Evolutionary conservation across 2,329 filamentous ascomycete species (phyloP).

Genomic region (Aspergillus melleus): DNA sequence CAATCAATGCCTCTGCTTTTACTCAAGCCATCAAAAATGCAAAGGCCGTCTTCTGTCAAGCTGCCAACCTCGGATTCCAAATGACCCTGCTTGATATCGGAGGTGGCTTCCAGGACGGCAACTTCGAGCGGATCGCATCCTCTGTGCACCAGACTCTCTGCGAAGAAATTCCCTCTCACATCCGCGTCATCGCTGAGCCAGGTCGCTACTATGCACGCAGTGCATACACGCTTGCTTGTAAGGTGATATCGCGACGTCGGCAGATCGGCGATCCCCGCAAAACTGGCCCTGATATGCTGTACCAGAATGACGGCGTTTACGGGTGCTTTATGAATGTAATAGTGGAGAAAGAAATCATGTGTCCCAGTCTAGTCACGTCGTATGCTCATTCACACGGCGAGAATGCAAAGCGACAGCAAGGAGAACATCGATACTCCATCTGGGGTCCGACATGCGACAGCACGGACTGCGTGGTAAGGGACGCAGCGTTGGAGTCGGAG

Average conservation of each 20-base stretch:
- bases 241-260: constrained; percentile 22
- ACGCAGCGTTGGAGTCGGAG: constrained; percentile 14
- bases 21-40: constrained; percentile 21
- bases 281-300: constrained; percentile 24
- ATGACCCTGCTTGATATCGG: constrained; percentile 26
- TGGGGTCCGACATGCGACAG: constrained; percentile 32
- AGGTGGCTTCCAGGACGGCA: constrained; percentile 24
- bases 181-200: constrained; percentile 24
- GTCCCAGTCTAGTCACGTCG: constrained; percentile 11
- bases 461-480: constrained; percentile 22
- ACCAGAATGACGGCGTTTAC: constrained; percentile 29
- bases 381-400: background rate
- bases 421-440: constrained; percentile 22
- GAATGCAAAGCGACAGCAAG: background rate
- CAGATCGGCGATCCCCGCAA: constrained; percentile 11
- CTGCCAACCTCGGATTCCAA: constrained; percentile 15
- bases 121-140: constrained; percentile 19
- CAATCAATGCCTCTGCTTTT: constrained; percentile 17
- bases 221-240: constrained; percentile 24
- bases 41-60: constrained; percentile 16
- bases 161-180: constrained; percentile 10
- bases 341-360: constrained; percentile 20
- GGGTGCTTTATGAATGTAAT: constrained; percentile 26
- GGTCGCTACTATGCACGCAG: constrained; percentile 23
- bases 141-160: constrained; percentile 1